A percentile compares a stretch with the other conserved stretches of the same genome.
Evolutionary conservation across 352 stramenopile genomes (phyloP).

Genomic region (Elongisporangium anandrum): DNA sequence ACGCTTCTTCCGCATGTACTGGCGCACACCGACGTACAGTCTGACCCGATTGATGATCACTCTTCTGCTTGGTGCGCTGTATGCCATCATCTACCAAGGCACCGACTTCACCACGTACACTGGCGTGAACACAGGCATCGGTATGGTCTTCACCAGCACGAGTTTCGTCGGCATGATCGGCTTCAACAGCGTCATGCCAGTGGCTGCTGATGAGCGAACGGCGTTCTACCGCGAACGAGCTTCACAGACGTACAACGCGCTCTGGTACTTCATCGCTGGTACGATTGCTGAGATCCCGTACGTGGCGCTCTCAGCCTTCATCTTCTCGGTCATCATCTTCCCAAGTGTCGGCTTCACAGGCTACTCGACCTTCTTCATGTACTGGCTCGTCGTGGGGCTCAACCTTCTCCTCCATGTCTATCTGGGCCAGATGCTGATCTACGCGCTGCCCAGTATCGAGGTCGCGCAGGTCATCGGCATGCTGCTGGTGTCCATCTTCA

Average conservation of each 20-base stretch:
- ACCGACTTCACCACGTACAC: slow-evolving; percentile 45
- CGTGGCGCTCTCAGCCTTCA: slow-evolving; percentile 26
- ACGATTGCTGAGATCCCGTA: slow-evolving; percentile 80
- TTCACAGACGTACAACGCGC: slow-evolving; percentile 85
- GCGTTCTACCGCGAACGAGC: slow-evolving; percentile 92
- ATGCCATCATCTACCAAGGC: slow-evolving; percentile 73
- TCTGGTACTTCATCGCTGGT: slow-evolving; percentile 77
- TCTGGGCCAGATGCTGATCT: slow-evolving; percentile 44
- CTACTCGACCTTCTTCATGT: slow-evolving; percentile 40
- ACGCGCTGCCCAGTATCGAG: too few species aligned
- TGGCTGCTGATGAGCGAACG: slow-evolving; percentile 80
- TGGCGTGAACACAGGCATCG: slow-evolving; percentile 42
- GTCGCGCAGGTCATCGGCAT: too few species aligned
- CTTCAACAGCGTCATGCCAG: slow-evolving; percentile 71
- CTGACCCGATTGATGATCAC: slow-evolving; percentile 62
- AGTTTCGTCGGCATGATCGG: slow-evolving; percentile 78
- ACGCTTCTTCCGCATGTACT: slow-evolving; percentile 23
- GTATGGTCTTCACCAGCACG: slow-evolving; percentile 79
- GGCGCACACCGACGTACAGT: slow-evolving; percentile 56
- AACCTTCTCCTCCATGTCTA: slow-evolving; percentile 48
- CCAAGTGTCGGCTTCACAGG: slow-evolving; percentile 41
- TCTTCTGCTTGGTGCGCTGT: slow-evolving; percentile 61
- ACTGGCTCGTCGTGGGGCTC: slow-evolving; percentile 38
- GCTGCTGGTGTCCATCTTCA: too few species aligned
- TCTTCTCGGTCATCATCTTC: slow-evolving; percentile 40